Conservation (phyloP, 2,329 filamentous ascomycete species). For the Orbilia javanica region DNA sequence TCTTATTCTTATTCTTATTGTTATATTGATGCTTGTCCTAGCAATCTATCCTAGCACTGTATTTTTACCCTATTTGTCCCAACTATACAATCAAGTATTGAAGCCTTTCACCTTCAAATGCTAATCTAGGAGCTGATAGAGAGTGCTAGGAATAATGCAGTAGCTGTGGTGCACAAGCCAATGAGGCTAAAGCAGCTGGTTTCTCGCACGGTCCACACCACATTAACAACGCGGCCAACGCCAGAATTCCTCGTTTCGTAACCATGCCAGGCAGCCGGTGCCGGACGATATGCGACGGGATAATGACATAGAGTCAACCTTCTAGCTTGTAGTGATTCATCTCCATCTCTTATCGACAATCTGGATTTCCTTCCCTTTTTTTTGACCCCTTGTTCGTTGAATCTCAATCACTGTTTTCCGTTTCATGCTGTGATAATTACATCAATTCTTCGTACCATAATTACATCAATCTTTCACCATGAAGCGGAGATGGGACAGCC, state of each 20-base stretch:
- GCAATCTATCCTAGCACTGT: not conserved
- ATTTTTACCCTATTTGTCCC: constrained; percentile 10
- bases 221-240: constrained; percentile 19
- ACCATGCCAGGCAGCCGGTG: constrained; percentile 17
- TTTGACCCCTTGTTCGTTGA: too few species aligned
- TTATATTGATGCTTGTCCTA: constrained; percentile 4
- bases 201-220: constrained; percentile 10
- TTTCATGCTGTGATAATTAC: not conserved
- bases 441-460: not conserved
- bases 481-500: constrained; percentile 33
- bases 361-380: not conserved
- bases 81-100: not conserved
- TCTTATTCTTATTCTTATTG: too few species aligned
- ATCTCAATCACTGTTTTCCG: not conserved
- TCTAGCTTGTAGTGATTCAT: not conserved
- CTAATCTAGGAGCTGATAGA: not conserved
- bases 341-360: not conserved
- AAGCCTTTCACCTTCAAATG: not conserved
- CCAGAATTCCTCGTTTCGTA: not conserved
- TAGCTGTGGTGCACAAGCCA: not conserved
- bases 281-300: constrained; percentile 12
- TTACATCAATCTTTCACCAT: constrained; percentile 12
- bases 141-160: not conserved
- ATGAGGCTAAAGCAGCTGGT: constrained; percentile 23
- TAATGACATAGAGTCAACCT: not conserved